Evolutionary conservation across 1,284 basidiomycete genomes (phyloP), one percentile per base, ranked within the genome.

Genomic region (Ceratobasidium sp.): DNA sequence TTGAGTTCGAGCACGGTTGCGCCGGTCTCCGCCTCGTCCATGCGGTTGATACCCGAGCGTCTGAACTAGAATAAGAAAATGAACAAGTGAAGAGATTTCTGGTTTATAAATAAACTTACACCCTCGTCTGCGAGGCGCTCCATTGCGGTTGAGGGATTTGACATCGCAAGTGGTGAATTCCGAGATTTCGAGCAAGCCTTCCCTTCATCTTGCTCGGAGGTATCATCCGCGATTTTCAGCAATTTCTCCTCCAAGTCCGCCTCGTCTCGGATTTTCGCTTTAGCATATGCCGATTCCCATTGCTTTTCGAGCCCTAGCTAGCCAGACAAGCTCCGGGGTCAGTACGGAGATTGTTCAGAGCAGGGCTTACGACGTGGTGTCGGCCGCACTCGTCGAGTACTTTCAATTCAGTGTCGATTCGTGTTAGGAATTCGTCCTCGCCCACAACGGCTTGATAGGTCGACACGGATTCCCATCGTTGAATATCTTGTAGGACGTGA

Each of bases 241-340:
- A 68, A 24, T 43, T 68, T 68, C 0, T 68, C 51, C 37, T 39
- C 65, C 37, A 56, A 53, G 19, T 68, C 65, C 3, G 34, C 39
- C 7, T 68, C 65, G 22, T 68, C 65, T 19, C 49, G 65, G 1
- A 31, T 34, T 34, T 68, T 68, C 14, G 65, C 65, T 16, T 37
- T 51, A 24, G 13, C 37, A 24, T 68, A 68, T 11, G 31, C 51
- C 14, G 13, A 54, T 54, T 41, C 41, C 65, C 65, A 68, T 41
- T 68, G 34, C 27, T 56, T 51, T 29, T 68, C 65, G 39, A 68
- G 37, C 13, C 65, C 65, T 24, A 68, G 51, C 65, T 68, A 56
- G 9, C 31, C 34, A 43, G n/a, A 31, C 31, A 8, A 22, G 27
- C 11, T n/a, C 9, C 14, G 16, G 14, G n/a, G 22, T 24, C n/a